Percentiles rank a stretch among this genome's conserved stretches.
phyloP scores from a whole-genome alignment of 2,329 filamentous ascomycete genomes.

The Ascocoryne sarcoides region DNA sequence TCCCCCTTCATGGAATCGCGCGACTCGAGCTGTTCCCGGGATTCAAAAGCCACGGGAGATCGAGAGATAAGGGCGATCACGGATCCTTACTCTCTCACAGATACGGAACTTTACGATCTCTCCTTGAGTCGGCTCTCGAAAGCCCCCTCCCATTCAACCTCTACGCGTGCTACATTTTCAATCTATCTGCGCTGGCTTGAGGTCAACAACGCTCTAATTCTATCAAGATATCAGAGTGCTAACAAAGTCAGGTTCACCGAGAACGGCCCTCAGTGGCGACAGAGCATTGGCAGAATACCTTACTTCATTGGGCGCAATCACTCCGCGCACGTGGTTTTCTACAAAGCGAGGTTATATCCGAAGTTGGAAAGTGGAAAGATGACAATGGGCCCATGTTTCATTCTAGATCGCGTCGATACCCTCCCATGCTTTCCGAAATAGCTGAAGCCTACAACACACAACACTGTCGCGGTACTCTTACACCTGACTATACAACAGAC shows the following conservation, averaged over 20 bases:
- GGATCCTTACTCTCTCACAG: constrained; percentile 10
- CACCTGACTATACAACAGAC: no score
- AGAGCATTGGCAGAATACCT: constrained; percentile 17
- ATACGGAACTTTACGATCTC: constrained; percentile 13
- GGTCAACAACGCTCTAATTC: background rate
- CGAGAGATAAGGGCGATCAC: no score
- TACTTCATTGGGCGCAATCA: constrained; percentile 20
- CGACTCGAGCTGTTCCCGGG: no score
- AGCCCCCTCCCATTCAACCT: constrained; percentile 7
- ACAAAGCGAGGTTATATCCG: constrained; percentile 9
- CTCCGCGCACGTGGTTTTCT: constrained; percentile 13
- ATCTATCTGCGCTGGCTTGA: constrained; percentile 24
- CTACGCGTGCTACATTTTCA: constrained; percentile 8
- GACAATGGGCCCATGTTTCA: constrained; percentile 6
- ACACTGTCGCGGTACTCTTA: no score
- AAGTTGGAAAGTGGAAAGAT: constrained; percentile 16
- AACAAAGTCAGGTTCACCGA: constrained; percentile 9
- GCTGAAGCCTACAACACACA: background rate
- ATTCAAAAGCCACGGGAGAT: no score
- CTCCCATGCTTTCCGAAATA: background rate
- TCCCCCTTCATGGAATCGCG: no score
- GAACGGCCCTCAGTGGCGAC: constrained; percentile 7
- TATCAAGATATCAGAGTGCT: background rate
- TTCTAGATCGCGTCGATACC: background rate
- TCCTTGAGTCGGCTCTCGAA: constrained; percentile 16